phyloP scores from a whole-genome alignment of 805 yeast genomes.

The Zygosaccharomyces bailii region DNA sequence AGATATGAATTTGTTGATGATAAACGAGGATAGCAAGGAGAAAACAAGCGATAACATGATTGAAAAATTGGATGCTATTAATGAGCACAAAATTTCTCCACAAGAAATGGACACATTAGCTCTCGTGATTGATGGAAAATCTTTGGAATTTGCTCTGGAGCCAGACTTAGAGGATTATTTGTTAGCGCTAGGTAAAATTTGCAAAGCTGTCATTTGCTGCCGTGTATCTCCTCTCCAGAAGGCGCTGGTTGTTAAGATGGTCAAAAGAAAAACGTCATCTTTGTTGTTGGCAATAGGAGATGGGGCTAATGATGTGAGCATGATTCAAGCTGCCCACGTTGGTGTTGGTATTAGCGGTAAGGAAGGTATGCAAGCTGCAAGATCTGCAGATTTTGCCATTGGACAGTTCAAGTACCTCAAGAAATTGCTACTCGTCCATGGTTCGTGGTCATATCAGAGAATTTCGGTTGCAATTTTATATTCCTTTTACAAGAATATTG shows the following conservation, averaged over 20 bases:
- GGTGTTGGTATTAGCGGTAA: slow-evolving; percentile 99
- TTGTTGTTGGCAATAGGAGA: slow-evolving; percentile 91
- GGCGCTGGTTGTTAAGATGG: slow-evolving; percentile 93
- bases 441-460: slow-evolving; percentile 96
- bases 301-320: slow-evolving; percentile 98
- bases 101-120: slow-evolving; percentile 80
- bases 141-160: slow-evolving; percentile 82
- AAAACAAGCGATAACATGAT: slow-evolving; percentile 71
- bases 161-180: slow-evolving; percentile 73
- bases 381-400: slow-evolving; percentile 95
- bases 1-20: slow-evolving; percentile 88
- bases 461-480: slow-evolving; percentile 88
- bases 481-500: slow-evolving; percentile 93
- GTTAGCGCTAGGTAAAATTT: slow-evolving; percentile 73
- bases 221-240: slow-evolving; percentile 97
- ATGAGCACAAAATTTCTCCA: slow-evolving; percentile 58
- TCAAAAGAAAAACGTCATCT: slow-evolving; percentile 72
- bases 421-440: slow-evolving; percentile 86
- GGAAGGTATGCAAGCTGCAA: slow-evolving; percentile 99
- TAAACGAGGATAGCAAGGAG: slow-evolving; percentile 79
- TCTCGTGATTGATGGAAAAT: slow-evolving; percentile 89
- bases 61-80: slow-evolving; percentile 72
- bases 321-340: slow-evolving; percentile 99
- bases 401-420: slow-evolving; percentile 89
- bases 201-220: slow-evolving; percentile 96